A percentile compares a stretch with the other conserved stretches of the same genome.
These are phyloP conservation scores for Mychonastes homosphaera DNA, from an alignment of 139 green algal species.

Conservation along the genomic window DNA sequence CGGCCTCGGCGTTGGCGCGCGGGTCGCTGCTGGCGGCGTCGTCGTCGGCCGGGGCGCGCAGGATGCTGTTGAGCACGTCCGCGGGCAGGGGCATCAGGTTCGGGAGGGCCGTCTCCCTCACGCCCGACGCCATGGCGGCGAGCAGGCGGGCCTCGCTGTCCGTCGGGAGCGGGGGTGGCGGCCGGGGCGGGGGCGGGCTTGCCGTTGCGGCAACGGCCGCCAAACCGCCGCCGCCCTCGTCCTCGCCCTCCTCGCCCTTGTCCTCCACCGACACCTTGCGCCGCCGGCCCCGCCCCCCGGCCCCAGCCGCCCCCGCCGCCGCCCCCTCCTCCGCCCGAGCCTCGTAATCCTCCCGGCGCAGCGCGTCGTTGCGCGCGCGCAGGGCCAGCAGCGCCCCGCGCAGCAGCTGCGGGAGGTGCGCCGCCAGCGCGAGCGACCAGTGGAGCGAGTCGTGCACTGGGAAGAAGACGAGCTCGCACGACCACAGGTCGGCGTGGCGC, in stretches of 20 bases:
- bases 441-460: slow-evolving; percentile 80
- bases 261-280: neutral
- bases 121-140: no score
- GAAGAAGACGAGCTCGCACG: slow-evolving; percentile 77
- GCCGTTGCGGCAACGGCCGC: no score
- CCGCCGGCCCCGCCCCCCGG: neutral
- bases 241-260: neutral
- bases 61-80: no score
- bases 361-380: neutral
- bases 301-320: neutral
- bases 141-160: no score
- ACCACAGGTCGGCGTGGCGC: neutral
- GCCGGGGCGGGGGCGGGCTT: no score
- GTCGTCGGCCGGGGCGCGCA: no score
- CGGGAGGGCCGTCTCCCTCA: no score
- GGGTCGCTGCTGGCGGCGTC: no score
- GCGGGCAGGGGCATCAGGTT: no score
- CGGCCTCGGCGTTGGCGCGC: no score
- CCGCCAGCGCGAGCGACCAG: slow-evolving; percentile 82
- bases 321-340: neutral
- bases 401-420: slow-evolving; percentile 39
- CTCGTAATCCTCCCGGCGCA: neutral
- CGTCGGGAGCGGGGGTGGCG: no score
- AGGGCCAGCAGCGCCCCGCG: slow-evolving; percentile 8
- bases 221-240: neutral